Evolutionary conservation across 2,329 filamentous ascomycete genomes (phyloP).

Genomic region (Penicillium sp.): DNA sequence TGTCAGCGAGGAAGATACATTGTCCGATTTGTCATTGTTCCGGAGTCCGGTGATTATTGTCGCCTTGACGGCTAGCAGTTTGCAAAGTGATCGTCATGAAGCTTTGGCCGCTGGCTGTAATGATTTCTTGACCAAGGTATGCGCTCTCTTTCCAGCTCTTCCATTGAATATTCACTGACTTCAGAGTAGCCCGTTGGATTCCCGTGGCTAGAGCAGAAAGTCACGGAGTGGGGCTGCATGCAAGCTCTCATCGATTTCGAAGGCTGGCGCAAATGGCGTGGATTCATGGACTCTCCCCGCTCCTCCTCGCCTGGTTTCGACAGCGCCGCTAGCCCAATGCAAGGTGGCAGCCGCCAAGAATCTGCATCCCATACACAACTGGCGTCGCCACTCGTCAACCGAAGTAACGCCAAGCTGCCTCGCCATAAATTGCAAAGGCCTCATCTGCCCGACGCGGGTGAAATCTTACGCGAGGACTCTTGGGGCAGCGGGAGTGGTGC

Average conservation of each 20-base stretch:
- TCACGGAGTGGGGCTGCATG: slow-evolving; percentile 99
- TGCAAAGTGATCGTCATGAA: slow-evolving; percentile 94
- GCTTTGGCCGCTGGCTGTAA: slow-evolving; percentile 94
- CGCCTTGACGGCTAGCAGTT: slow-evolving; percentile 85
- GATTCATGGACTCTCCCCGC: slow-evolving; percentile 54
- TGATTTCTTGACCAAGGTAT: slow-evolving; percentile 94
- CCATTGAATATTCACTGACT: slow-evolving; percentile 6
- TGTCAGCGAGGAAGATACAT: slow-evolving; percentile 37
- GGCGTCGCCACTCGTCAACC: slow-evolving; percentile 18
- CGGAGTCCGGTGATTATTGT: slow-evolving; percentile 98
- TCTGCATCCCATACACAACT: slow-evolving; percentile 3
- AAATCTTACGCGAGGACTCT: slow-evolving; percentile 27
- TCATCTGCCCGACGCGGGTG: slow-evolving; percentile 8
- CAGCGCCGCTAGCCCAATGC: slow-evolving; percentile 29
- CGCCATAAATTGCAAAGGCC: slow-evolving; percentile 6
- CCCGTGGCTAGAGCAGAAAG: slow-evolving; percentile 93
- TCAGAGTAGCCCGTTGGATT: slow-evolving; percentile 81
- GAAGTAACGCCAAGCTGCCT: slow-evolving; percentile 12
- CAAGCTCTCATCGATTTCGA: slow-evolving; percentile 98
- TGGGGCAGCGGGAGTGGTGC: slow-evolving; percentile 31
- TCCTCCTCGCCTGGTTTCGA: slow-evolving; percentile 20
- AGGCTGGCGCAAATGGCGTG: slow-evolving; percentile 97
- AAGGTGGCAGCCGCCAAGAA: slow-evolving; percentile 17
- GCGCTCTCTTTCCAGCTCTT: slow-evolving; percentile 22
- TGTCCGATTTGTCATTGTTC: slow-evolving; percentile 59